A percentile compares a stretch with the other conserved stretches of the same genome.
phyloP scores from a whole-genome alignment of 331 rosid genomes.

The Stylosanthes scabra region DNA sequence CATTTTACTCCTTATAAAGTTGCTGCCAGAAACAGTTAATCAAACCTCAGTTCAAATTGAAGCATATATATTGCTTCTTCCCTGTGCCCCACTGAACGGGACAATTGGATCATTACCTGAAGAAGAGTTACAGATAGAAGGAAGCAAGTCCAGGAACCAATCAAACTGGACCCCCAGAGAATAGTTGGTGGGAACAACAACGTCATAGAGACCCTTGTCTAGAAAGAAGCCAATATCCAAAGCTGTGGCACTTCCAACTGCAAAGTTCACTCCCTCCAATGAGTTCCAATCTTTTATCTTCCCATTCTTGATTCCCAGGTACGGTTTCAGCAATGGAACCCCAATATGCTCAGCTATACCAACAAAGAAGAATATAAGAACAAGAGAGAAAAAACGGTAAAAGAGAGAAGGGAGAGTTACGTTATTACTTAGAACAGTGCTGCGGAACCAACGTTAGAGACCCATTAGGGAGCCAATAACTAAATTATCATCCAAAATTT shows the following conservation, averaged over 20 bases:
- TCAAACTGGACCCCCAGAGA: constrained; percentile 42
- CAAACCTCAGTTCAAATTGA: no score
- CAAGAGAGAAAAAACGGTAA: no score
- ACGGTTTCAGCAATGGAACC: constrained; percentile 41
- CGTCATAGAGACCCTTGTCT: constrained; percentile 32
- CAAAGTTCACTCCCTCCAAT: constrained; percentile 52
- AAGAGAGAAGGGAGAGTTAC: no score
- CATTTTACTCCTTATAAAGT: no score
- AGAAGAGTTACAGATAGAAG: constrained; percentile 36
- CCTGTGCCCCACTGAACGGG: no score
- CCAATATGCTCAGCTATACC: constrained; percentile 42
- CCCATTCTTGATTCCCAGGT: constrained; percentile 33
- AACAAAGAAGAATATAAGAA: not conserved
- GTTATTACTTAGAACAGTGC: no score
- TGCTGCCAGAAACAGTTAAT: no score
- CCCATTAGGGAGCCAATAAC: no score
- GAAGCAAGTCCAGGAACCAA: constrained; percentile 49
- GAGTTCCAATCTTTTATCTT: constrained; percentile 7
- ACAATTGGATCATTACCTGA: constrained; percentile 13
- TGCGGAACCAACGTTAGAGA: no score
- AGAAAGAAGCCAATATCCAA: constrained; percentile 39
- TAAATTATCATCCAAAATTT: no score
- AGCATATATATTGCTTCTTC: no score
- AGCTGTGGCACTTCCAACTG: constrained; percentile 64
- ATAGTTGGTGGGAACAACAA: not conserved